Conservation (phyloP, 768 basidiomycete species). For the Psilocybe cubensis region DNA sequence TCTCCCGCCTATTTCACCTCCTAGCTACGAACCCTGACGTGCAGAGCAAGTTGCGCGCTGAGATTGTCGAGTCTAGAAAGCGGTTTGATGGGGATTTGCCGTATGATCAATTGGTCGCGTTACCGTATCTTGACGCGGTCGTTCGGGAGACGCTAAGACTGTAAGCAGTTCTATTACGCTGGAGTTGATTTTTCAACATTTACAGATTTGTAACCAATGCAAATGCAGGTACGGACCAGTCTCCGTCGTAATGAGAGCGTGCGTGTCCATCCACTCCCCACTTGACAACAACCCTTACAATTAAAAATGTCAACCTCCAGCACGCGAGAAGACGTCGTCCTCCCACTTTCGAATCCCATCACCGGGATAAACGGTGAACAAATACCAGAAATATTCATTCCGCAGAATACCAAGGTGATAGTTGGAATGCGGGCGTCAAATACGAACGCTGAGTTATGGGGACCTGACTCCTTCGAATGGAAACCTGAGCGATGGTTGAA, state of each 20-base stretch:
- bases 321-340: slow-evolving; percentile 29
- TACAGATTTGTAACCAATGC: not conserved
- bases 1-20: slow-evolving; percentile 35
- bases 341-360: slow-evolving; percentile 40
- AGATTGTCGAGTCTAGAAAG: slow-evolving; percentile 32
- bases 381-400: slow-evolving; percentile 38
- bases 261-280: slow-evolving; percentile 1
- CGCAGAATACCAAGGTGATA: slow-evolving; percentile 41
- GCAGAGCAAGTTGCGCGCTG: slow-evolving; percentile 40
- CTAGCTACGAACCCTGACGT: slow-evolving; percentile 37
- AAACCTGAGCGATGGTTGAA: slow-evolving; percentile 50
- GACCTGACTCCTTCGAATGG: slow-evolving; percentile 45
- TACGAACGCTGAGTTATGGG: slow-evolving; percentile 40
- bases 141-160: slow-evolving; percentile 43
- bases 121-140: slow-evolving; percentile 44
- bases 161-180: slow-evolving; percentile 17
- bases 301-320: slow-evolving; percentile 11
- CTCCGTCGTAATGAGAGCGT: slow-evolving; percentile 19
- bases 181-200: not conserved
- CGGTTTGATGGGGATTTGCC: slow-evolving; percentile 26
- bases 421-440: slow-evolving; percentile 38
- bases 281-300: no score
- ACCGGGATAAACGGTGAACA: slow-evolving; percentile 36
- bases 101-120: slow-evolving; percentile 39
- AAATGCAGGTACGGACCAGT: slow-evolving; percentile 31